Base-by-base conservation (phyloP, 768 basidiomycete species). In the Tulasnella sp. region DNA sequence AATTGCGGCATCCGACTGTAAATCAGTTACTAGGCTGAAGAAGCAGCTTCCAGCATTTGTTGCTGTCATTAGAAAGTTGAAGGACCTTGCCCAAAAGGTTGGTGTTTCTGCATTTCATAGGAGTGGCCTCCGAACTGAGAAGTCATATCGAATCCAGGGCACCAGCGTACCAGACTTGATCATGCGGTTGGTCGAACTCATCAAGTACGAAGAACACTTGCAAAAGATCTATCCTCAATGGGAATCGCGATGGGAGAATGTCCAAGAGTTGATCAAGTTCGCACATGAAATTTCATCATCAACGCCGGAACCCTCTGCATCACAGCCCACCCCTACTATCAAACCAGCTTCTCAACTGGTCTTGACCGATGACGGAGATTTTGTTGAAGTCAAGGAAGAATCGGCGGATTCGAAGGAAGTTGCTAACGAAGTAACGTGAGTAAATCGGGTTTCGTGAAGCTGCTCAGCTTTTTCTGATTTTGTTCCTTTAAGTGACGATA, bases 231-330 rank as follows among this genome's bases (percentile, higher is more conserved):
- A 84, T 44, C 70, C 63, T 27, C 87, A 90, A 53, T 80, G 73
- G 69, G 79, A 83, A 34, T 74, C 72, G 33, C 69, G 85, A 33
- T 83, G 82, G 84, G 83, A 89, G 64, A 93, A 93, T 62, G 78
- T 91, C 1, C 72, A 82, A 58, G 88, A 91, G 65, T 68, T 93
- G 57, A 78, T 86, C 50, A 79, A 72, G n/a, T 85, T 83, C 57
- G 81, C 83, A 6, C 77, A 69, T 49, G 78, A 83, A 53, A 48
- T 27, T 10, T 29, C 13, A 24, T 20, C 22, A 10, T 10, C 31
- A 10, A 20, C 16, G 28, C 27, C 12, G 4, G 16, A 25, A 48
- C 16, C 22, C n/a, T n/a, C n/a, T 3, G 29, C 15, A 16, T 32
- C 28, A 28, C 33, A 39, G 10, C 37, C 34, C 39, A 1, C 24